phyloP scores from a whole-genome alignment of 2,329 filamentous ascomycete species.

The Trichoderma endophyticum region DNA sequence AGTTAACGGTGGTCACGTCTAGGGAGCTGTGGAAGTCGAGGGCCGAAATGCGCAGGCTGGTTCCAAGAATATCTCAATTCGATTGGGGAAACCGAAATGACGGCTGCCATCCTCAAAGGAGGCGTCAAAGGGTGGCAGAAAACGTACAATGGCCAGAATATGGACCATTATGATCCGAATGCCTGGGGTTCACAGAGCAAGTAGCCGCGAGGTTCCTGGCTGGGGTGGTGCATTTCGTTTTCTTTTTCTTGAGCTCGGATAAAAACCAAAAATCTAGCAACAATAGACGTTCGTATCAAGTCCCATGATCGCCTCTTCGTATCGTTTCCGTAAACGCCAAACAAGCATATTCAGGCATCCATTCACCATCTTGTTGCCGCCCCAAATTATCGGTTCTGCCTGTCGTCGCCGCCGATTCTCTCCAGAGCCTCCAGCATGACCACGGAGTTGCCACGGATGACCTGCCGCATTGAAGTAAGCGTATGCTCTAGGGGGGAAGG shows the following conservation, averaged over 20 bases:
- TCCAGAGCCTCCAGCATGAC: constrained; percentile 91
- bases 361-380: constrained; percentile 24
- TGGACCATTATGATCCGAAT: constrained; percentile 50
- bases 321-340: constrained; percentile 35
- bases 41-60: constrained; percentile 52
- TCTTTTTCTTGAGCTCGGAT: constrained; percentile 29
- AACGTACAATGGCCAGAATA: constrained; percentile 43
- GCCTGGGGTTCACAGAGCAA: constrained; percentile 32
- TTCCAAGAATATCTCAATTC: constrained; percentile 54
- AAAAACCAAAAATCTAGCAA: constrained; percentile 28
- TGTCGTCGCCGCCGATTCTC: constrained; percentile 62
- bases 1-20: neutral
- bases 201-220: constrained; percentile 18
- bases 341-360: constrained; percentile 26
- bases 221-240: neutral
- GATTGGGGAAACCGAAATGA: constrained; percentile 41
- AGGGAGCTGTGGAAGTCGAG: constrained; percentile 52
- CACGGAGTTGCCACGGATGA: constrained; percentile 96
- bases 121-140: constrained; percentile 57
- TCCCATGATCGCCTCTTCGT: constrained; percentile 17
- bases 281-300: constrained; percentile 23
- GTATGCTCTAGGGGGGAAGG: neutral
- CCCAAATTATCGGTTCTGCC: constrained; percentile 32
- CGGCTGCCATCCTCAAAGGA: constrained; percentile 47
- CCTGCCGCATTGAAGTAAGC: constrained; percentile 44